Percentiles rank a stretch among this genome's conserved stretches.
phyloP scores from a whole-genome alignment of 2,329 filamentous ascomycete species.

The Chrysosporium queenslandicum region DNA sequence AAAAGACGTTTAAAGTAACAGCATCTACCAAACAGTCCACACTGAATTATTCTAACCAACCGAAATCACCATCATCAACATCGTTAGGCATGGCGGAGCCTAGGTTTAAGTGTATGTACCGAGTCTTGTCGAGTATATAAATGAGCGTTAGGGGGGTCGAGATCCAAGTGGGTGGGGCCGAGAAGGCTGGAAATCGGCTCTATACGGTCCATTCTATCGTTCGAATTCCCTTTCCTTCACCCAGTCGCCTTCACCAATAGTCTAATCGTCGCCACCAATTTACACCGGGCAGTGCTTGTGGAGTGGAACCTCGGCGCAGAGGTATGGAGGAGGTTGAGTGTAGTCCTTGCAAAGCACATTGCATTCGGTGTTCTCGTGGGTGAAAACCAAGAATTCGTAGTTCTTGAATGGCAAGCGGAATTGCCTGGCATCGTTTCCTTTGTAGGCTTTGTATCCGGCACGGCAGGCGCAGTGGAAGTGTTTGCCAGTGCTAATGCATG shows the following conservation, averaged over 20 bases:
- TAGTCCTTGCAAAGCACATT: conserved; percentile 30
- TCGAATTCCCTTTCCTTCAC: neutral
- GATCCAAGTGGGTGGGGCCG: neutral
- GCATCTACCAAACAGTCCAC: too few relatives aligned
- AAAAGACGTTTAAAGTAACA: too few relatives aligned
- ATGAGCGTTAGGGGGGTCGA: neutral
- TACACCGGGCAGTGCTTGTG: conserved; percentile 25
- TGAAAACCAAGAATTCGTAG: conserved; percentile 34
- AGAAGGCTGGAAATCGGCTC: neutral
- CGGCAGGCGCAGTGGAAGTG: conserved; percentile 36
- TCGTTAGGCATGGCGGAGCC: too few relatives aligned
- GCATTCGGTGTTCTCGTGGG: conserved; percentile 28
- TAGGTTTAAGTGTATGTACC: too few relatives aligned
- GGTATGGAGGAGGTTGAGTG: conserved; percentile 23
- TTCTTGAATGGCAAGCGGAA: conserved; percentile 33
- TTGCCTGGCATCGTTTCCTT: conserved; percentile 18
- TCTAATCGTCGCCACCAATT: neutral
- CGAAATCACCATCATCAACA: too few relatives aligned
- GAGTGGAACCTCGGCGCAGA: conserved; percentile 30
- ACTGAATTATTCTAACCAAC: too few relatives aligned
- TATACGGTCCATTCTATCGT: neutral
- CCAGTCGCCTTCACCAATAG: neutral
- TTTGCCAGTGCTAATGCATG: conserved; percentile 36
- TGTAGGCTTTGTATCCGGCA: conserved; percentile 31
- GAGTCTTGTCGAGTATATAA: neutral